Base-by-base conservation (phyloP, 257 asterid species). In the Euphrasia confusa region DNA sequence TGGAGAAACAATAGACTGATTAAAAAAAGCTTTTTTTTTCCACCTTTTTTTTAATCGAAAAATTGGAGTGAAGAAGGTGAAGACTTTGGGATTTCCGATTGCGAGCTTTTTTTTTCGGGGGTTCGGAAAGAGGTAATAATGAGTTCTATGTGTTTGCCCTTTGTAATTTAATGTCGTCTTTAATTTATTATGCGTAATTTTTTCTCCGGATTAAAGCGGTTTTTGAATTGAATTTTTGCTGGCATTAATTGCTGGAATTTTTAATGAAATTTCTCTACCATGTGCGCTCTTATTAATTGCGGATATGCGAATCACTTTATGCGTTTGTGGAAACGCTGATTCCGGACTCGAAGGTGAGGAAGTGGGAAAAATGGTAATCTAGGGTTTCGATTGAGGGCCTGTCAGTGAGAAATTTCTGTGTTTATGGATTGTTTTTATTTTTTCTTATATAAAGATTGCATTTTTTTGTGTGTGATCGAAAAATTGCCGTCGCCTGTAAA, bases 241-340 rank as follows among this genome's bases (percentile, higher is more conserved):
- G 60, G 60, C 60, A 54, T 54, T 54, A 26, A 54, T 54, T 54
- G 39, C 60, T n/a, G 14, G 27, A 54, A 8, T 24, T 37, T 24
- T 27, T 10, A 24, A 54, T 54, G 30, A 53, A 54, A 54, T 26
- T 14, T 54, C 17, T 54, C 60, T 53, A 28, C 60, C 18, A 10
- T 24, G 37, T 54, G 39, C 60, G 58, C 7, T 54, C 55, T 18
- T 54, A 27, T 54, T 54, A 28, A 54, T 28, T 54, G 40, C 17
- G 37, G 60, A 54, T 54, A 28, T 54, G 60, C 15, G 17, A 37
- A 37, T 37, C 59, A 54, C 37, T 54, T 54, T 11, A 54, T 54
- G 60, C 39, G 35, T 54, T 54, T 54, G 60, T 54, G 60, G 60
- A 27, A 27, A 54, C 40, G 60, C 39, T 54, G 5, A 54, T 24